Base-by-base conservation (phyloP, 108 stramenopile genomes). In the Cyclotella baltica region DNA sequence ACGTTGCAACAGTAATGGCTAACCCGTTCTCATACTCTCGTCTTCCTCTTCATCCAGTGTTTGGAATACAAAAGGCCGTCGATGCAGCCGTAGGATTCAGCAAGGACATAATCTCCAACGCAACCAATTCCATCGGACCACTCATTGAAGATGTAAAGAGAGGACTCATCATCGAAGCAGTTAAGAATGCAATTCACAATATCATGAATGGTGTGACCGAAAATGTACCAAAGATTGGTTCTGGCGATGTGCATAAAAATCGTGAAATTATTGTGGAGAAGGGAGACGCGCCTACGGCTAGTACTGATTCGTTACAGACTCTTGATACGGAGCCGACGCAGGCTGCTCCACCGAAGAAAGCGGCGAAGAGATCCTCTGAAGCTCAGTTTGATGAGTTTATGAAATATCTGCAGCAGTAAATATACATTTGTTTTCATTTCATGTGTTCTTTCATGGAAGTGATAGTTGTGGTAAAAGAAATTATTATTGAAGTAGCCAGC, bases 71-170 rank as follows among this genome's bases (percentile, higher is more conserved):
- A 52, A 52, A 52, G n/a, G 51, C 51, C 51, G 19, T n/a, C n/a
- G 51, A 52, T n/a, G 4, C n/a, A 4, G 51, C 51, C 51, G 19
- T 52, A 10, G 51, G 51, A 52, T 52, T 52, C 51, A 52, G 51
- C 19, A 52, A n/a, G 18, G 51, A 52, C 19, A 10, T 19, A 20
- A 10, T 20, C 51, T n/a, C 19, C 51, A 4, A 52, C 11, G 18
- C n/a, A 4, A 52, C 51, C n/a, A n/a, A 20, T n/a, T n/a, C 19
- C n/a, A 10, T 52, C 51, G 51, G 51, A n/a, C 51, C 51, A 52
- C 4, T 52, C n/a, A 4, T 52, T 20, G 51, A 52, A 19, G 19
- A 52, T 20, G n/a, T 52, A 4, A 20, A 4, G 51, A 10, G 4
- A 10, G n/a, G 19, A n/a, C 11, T 52, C 13, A 43, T 43, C 40